A percentile compares a stretch with the other conserved stretches of the same genome.
Conservation (phyloP, 352 stramenopile genomes). For the Phytophthora quininea region DNA sequence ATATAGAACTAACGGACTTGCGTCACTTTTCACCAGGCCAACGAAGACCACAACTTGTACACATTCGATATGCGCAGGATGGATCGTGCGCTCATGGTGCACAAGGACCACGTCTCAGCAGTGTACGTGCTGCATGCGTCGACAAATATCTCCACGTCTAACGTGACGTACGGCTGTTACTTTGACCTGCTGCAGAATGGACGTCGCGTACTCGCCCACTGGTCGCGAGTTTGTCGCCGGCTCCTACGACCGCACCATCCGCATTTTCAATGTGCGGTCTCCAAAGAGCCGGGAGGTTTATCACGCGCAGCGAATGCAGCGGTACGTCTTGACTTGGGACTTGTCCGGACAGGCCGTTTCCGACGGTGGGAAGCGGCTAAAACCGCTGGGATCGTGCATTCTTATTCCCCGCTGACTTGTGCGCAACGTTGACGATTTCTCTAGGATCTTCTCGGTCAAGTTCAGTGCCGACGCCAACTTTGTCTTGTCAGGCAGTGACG, state of each 20-base stretch:
- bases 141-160: slow-evolving; percentile 15
- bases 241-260: slow-evolving; percentile 98
- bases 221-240: slow-evolving; percentile 98
- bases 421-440: slow-evolving; percentile 4
- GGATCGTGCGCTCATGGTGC: slow-evolving; percentile 92
- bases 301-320: slow-evolving; percentile 99
- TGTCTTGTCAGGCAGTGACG: slow-evolving; percentile 98
- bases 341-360: not conserved
- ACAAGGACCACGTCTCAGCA: slow-evolving; percentile 98
- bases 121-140: slow-evolving; percentile 75
- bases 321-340: slow-evolving; percentile 41
- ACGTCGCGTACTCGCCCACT: slow-evolving; percentile 97
- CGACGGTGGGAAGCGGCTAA: not conserved
- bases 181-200: slow-evolving; percentile 76
- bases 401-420: slow-evolving; percentile 23
- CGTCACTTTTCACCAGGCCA: slow-evolving; percentile 68
- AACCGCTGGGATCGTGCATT: not conserved
- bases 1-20: not conserved
- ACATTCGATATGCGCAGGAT: slow-evolving; percentile 99
- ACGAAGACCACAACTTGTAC: slow-evolving; percentile 99
- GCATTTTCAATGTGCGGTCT: slow-evolving; percentile 94
- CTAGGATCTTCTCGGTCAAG: slow-evolving; percentile 85
- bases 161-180: slow-evolving; percentile 14
- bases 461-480: slow-evolving; percentile 93
- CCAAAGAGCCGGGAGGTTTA: slow-evolving; percentile 94